Evolutionary conservation across 2,329 filamentous ascomycete species (phyloP).

Genomic region (Cytospora schulzeri): DNA sequence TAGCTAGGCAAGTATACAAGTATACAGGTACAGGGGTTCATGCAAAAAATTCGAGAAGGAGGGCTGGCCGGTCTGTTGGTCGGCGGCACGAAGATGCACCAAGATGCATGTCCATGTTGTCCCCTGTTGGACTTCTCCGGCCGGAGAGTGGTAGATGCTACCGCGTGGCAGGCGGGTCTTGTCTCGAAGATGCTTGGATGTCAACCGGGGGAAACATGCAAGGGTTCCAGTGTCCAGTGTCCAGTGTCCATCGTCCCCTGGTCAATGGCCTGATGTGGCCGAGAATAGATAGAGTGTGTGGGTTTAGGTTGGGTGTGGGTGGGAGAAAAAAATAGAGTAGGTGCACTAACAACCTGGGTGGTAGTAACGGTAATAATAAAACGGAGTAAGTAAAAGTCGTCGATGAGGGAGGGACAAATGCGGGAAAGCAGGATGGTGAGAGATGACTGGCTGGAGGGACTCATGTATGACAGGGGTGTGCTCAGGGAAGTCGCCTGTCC

Average conservation of each 20-base stretch:
- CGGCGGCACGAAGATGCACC: conserved; percentile 25
- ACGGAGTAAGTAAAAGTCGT: too few species aligned
- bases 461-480: conserved; percentile 16
- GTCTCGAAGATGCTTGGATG: too few species aligned
- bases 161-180: not conserved
- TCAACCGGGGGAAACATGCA: too few species aligned
- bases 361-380: too few species aligned
- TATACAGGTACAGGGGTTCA: conserved; percentile 14
- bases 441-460: conserved; percentile 24
- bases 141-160: not conserved
- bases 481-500: conserved; percentile 12
- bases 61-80: conserved; percentile 9
- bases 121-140: not conserved
- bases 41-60: not conserved
- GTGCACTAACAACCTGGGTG: too few species aligned
- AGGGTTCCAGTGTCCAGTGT: too few species aligned
- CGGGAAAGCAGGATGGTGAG: conserved; percentile 12
- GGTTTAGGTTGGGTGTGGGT: not conserved
- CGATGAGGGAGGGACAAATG: not conserved
- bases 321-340: not conserved
- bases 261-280: not conserved
- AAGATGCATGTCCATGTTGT: not conserved
- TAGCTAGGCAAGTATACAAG: too few species aligned
- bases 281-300: conserved; percentile 6
- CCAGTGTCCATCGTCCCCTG: too few species aligned